phyloP scores from a whole-genome alignment of 441 rosid genomes.

The Adansonia grandidieri region DNA sequence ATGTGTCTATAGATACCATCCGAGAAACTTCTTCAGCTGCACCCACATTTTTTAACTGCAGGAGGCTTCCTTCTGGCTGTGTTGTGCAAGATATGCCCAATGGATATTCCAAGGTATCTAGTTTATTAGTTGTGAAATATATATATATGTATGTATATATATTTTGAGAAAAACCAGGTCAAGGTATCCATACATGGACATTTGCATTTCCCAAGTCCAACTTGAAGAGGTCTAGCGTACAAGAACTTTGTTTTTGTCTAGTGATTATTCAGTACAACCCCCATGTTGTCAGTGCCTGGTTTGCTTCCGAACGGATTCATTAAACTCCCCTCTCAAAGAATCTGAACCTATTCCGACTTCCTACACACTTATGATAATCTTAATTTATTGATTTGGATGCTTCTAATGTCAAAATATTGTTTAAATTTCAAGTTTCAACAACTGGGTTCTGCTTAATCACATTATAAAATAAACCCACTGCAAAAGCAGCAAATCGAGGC shows the following conservation, averaged over 20 bases:
- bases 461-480: constrained; percentile 24
- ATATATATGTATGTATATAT: neutral
- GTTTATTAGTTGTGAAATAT: neutral
- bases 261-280: constrained; percentile 62
- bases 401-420: constrained; percentile 39
- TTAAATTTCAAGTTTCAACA: constrained; percentile 61
- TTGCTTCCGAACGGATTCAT: constrained; percentile 29
- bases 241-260: constrained; percentile 47
- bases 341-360: constrained; percentile 50
- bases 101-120: constrained; percentile 80
- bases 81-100: constrained; percentile 92
- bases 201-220: constrained; percentile 36
- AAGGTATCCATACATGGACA: constrained; percentile 32
- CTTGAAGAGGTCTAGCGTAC: constrained; percentile 51
- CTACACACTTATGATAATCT: neutral
- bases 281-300: constrained; percentile 52
- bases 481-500: constrained; percentile 38
- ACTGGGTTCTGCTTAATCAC: constrained; percentile 46
- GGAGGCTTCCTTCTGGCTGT: constrained; percentile 95
- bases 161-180: constrained; percentile 22
- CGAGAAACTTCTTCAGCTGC: constrained; percentile 55
- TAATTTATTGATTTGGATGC: constrained; percentile 46
- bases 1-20: constrained; percentile 69
- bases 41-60: constrained; percentile 48
- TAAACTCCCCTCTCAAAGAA: constrained; percentile 29